Base-by-base conservation (phyloP, 371 early-diverging fungal genomes). In the Mucor piriformis region DNA sequence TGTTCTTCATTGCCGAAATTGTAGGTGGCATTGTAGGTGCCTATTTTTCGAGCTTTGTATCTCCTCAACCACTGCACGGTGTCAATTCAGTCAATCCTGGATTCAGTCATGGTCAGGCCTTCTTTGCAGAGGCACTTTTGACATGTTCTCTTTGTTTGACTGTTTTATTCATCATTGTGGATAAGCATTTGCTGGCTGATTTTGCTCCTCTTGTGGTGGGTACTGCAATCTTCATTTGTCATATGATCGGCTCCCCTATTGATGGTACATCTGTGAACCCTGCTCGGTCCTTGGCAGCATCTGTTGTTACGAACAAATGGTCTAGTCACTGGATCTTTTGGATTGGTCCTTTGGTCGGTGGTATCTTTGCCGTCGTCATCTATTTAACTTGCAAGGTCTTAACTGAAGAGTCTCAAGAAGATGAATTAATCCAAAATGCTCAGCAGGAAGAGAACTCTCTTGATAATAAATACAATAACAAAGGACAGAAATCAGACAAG, bases 181-280 rank as follows among this genome's bases (percentile, higher is more conserved):
- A 87, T 34, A 77, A 75, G 54, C 64, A 61, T 49, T 56, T 67
- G 12, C 57, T 69, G 12, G 66, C 76, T 24, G 72, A 69, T 63
- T 65, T 79, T 34, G 79, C 82, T 6, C 82, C 85, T 2, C 52
- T 83, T 44, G 70, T 76, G 23, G 78, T 83, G 40, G 87, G 84
- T 25, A 40, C 60, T 48, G 65, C 70, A 23, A 64, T 83, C 16
- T 84, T 84, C 50, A 63, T 78, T n/a, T 72, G 72, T 58, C 82
- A 84, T 54, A 55, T 84, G 34, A 64, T 82, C 33, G 72, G 74
- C 18, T 71, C 68, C 66, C 79, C 49, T 29, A 58, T 61, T 38
- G 64, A 69, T 53, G 81, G 82, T 54, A 73, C 82, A 16, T 77
- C 80, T 24, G 67, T 87, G 50, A 88, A 88, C 64, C 88, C 86